Percentiles rank a stretch among this genome's conserved stretches.
These are phyloP conservation scores for Paragyromitra xinjiangensis DNA, from an alignment of 495 filamentous ascomycete genomes.

Conservation along the genomic window DNA sequence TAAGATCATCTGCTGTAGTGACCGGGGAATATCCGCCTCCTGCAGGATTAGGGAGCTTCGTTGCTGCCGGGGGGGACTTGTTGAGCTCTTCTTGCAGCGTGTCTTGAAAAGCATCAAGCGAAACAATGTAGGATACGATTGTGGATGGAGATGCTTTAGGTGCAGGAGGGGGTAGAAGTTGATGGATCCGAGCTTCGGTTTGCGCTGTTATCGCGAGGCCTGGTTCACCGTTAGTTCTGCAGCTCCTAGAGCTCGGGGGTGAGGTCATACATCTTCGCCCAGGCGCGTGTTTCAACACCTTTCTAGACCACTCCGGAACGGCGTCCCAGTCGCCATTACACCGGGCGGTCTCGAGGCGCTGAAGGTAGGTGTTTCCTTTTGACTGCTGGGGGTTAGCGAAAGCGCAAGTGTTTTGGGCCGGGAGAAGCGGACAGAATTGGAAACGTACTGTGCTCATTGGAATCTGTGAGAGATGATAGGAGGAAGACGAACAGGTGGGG, in stretches of 20 bases:
- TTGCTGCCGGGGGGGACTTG: constrained; percentile 28
- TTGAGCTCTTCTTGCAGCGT: constrained; percentile 47
- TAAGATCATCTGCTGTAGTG: constrained; percentile 51
- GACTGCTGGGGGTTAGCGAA: constrained; percentile 58
- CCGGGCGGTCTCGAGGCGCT: constrained; percentile 82
- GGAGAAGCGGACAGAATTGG: constrained; percentile 14
- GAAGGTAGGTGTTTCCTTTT: constrained; percentile 83
- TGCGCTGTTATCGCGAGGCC: constrained; percentile 51
- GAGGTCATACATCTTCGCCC: constrained; percentile 76
- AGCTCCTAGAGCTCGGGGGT: constrained; percentile 6
- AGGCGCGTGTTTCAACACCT: constrained; percentile 91
- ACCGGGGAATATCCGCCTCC: constrained; percentile 48
- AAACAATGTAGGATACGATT: constrained; percentile 53
- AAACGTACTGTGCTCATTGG: constrained; percentile 51
- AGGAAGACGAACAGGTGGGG: not conserved
- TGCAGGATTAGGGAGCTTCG: constrained; percentile 50
- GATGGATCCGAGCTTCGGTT: constrained; percentile 51
- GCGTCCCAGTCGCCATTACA: constrained; percentile 89
- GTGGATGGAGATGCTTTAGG: constrained; percentile 36
- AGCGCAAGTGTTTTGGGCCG: constrained; percentile 2
- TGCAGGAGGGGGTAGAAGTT: constrained; percentile 48
- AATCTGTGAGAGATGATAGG: not conserved
- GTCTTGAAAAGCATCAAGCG: constrained; percentile 50
- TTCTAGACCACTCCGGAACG: constrained; percentile 86
- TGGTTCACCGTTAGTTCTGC: constrained; percentile 13